These are phyloP conservation scores for Xylaria telfairii DNA, from an alignment of 495 filamentous ascomycete genomes.

Conservation along the genomic window DNA sequence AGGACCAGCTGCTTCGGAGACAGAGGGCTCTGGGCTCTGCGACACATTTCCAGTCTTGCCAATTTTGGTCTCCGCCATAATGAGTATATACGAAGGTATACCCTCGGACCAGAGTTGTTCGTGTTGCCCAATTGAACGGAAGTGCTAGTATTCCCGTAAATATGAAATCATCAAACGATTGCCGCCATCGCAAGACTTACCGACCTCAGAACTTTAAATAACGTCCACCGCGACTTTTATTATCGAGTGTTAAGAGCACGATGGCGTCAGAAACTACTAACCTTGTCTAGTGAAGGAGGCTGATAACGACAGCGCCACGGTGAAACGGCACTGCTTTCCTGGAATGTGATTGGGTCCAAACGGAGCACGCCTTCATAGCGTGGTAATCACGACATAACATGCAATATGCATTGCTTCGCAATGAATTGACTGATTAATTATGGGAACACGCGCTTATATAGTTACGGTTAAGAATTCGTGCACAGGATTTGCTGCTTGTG, in stretches of 20 bases:
- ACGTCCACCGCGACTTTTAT: neutral
- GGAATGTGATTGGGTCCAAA: constrained; percentile 20
- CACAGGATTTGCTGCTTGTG: neutral
- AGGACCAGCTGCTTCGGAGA: constrained; percentile 32
- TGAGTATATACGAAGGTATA: neutral
- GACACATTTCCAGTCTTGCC: neutral
- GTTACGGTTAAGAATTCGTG: neutral
- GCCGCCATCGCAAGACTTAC: neutral
- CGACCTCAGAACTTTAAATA: neutral
- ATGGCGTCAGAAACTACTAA: constrained; percentile 16
- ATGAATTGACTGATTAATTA: too few relatives aligned
- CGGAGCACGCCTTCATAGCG: constrained; percentile 26
- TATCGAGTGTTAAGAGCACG: neutral
- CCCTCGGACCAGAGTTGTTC: neutral
- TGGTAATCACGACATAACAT: constrained; percentile 21
- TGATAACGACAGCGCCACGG: neutral
- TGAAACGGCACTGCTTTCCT: neutral
- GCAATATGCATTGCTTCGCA: neutral
- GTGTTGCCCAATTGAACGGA: neutral
- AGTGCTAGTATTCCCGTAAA: neutral
- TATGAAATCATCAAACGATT: neutral
- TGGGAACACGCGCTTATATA: neutral
- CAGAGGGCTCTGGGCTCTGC: constrained; percentile 32
- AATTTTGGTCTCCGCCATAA: neutral
- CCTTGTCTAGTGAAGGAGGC: constrained; percentile 2